phyloP scores from a whole-genome alignment of 441 rosid species.

The Pelargonium cotyledonis region DNA sequence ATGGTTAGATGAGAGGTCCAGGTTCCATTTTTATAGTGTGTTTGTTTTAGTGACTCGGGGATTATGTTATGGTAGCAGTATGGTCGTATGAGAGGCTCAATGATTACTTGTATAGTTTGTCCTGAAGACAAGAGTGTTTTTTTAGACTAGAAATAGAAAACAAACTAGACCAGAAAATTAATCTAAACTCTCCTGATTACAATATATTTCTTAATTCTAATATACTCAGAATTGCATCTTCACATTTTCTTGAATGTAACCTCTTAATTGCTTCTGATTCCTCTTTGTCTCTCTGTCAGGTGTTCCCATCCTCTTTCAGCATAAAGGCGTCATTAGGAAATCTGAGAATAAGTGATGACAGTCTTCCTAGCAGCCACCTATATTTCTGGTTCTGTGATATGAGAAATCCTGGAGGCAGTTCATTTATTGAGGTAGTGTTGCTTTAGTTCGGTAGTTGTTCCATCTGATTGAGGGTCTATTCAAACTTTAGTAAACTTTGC shows the following conservation, averaged over 20 bases:
- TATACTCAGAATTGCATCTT: too few relatives aligned
- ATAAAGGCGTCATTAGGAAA: slow-evolving; percentile 90
- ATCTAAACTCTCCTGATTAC: too few relatives aligned
- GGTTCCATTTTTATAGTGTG: too few relatives aligned
- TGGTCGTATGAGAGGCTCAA: too few relatives aligned
- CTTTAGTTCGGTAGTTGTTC: slow-evolving; percentile 15
- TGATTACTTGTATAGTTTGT: too few relatives aligned
- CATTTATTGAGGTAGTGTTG: slow-evolving; percentile 83
- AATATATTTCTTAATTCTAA: too few relatives aligned
- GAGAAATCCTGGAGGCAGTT: slow-evolving; percentile 97
- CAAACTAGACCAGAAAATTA: too few relatives aligned
- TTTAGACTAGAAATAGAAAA: too few relatives aligned
- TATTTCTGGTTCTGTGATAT: slow-evolving; percentile 98
- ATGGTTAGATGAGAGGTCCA: too few relatives aligned
- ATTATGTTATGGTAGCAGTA: too few relatives aligned
- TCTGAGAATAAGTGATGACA: slow-evolving; percentile 90
- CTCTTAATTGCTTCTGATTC: slow-evolving; percentile 20
- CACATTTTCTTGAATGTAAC: slow-evolving; percentile 9
- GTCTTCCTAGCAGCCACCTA: slow-evolving; percentile 76
- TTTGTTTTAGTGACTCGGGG: too few relatives aligned
- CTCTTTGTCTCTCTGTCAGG: slow-evolving; percentile 37
- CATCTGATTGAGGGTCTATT: slow-evolving; percentile 5
- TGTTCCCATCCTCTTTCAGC: slow-evolving; percentile 93
- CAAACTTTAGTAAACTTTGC: not conserved
- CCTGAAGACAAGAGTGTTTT: too few relatives aligned